Evolutionary conservation across 257 asterid genomes (phyloP), one percentile per base, ranked within the genome.

Genomic region (Nicotiana paniculata): DNA sequence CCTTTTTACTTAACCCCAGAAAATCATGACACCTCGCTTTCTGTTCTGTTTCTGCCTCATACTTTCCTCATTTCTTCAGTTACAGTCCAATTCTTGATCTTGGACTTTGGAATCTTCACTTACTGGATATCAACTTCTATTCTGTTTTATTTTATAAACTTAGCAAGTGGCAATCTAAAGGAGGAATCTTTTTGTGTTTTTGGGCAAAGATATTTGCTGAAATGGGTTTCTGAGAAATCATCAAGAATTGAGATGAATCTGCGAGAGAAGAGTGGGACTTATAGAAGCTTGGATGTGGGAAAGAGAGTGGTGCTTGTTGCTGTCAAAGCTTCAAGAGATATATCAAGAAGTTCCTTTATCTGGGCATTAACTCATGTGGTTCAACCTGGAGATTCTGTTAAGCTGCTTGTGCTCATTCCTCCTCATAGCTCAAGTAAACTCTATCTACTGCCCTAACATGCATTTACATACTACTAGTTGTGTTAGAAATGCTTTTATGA

Each of bases 351-450:
- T 85, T 93, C 98, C 88, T 77, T 95, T 63, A 55, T 82, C 6
- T 95, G 99, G 99, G 97, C 97, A 84, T 77, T 95, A 54, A 92
- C 95, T 72, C 91, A 93, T 85, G 97, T 91, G 39, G 98, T 87
- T 77, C 90, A 76, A 46, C 91, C 92, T 2, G 98, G 98, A 53
- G 97, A 92, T 82, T 86, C 88, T 62, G 90, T 95, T 62, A 95
- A 89, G 86, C 87, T 92, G 43, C 90, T 95, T 35, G 93, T 92
- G 74, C 82, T 93, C 85, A 86, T 91, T 63, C 93, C 97, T 59
- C 39, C 70, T 82, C 93, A 87, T 80, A 83, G 10, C 80, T 86
- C 97, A 86, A 86, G 98, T 93, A 93, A 72, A 85, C 57, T 30
- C 62, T 77, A 8, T 8, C 26, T 17, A 13, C 74, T 55, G 55